Percentiles rank a stretch among this genome's conserved stretches.
These are phyloP conservation scores for Croton laevigatus DNA, from an alignment of 441 rosid genomes.

Conservation along the genomic window DNA sequence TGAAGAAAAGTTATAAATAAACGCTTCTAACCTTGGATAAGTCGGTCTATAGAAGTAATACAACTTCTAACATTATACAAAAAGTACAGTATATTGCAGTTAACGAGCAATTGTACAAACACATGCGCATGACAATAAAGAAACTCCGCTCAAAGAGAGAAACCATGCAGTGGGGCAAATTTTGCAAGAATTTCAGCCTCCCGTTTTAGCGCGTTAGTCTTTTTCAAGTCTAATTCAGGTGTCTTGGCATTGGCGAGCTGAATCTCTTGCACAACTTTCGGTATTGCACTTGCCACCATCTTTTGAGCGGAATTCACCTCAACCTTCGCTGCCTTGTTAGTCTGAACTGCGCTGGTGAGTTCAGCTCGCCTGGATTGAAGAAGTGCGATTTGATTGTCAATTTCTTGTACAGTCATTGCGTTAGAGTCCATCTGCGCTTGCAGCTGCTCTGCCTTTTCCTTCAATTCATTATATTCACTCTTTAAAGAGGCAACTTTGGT, in stretches of 20 bases:
- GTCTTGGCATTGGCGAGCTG: slow-evolving; percentile 50
- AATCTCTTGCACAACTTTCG: slow-evolving; percentile 51
- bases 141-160: slow-evolving; percentile 31
- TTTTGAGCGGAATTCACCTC: slow-evolving; percentile 46
- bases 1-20: too few relatives aligned
- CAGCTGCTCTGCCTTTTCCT: slow-evolving; percentile 45
- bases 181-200: slow-evolving; percentile 56
- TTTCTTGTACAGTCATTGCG: slow-evolving; percentile 41
- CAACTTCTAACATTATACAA: background rate
- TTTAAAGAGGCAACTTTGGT: slow-evolving; percentile 50
- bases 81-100: background rate
- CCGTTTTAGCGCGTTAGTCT: slow-evolving; percentile 46
- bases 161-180: slow-evolving; percentile 54
- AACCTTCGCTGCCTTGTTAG: slow-evolving; percentile 41
- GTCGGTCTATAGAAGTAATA: background rate
- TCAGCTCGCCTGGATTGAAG: slow-evolving; percentile 50
- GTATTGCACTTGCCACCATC: slow-evolving; percentile 53
- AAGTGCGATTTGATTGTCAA: slow-evolving; percentile 55
- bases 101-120: background rate
- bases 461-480: slow-evolving; percentile 56
- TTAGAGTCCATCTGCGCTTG: slow-evolving; percentile 53
- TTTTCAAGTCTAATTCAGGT: slow-evolving; percentile 56
- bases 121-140: background rate
- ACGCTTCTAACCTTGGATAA: too few relatives aligned
- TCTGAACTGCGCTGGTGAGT: slow-evolving; percentile 36